Percentiles rank a stretch among this genome's conserved stretches.
Conservation (phyloP, 371 early-diverging fungal species). For the Vairimorpha necatrix region DNA sequence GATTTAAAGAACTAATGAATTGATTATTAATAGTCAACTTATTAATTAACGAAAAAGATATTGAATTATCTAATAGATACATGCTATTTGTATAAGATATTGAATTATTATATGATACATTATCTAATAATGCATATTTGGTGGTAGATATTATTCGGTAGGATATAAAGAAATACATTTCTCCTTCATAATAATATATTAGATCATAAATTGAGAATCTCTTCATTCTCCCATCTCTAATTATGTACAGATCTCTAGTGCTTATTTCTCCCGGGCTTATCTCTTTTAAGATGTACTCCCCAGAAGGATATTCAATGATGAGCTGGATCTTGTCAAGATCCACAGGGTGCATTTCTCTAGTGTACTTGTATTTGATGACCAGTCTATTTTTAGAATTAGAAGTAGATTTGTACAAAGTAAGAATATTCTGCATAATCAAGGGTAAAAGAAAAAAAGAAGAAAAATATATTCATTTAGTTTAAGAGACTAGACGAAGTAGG, state of each 20-base stretch:
- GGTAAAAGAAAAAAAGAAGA: neutral
- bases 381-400: neutral
- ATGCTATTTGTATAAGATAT: too few species aligned
- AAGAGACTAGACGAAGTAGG: neutral
- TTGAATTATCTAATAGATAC: too few species aligned
- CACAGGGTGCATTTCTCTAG: neutral
- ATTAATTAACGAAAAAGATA: neutral
- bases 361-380: neutral
- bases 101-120: too few species aligned
- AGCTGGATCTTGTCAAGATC: neutral
- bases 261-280: neutral
- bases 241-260: neutral
- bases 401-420: neutral
- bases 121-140: neutral
- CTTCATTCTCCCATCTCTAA: neutral
- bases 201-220: neutral
- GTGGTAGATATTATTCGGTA: neutral
- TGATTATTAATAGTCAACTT: constrained; percentile 3
- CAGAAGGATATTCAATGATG: neutral
- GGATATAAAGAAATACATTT: neutral
- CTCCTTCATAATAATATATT: neutral
- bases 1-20: neutral
- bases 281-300: neutral
- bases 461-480: neutral
- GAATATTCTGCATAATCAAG: neutral